Percentiles rank a stretch among this genome's conserved stretches.
These are phyloP conservation scores for Hypoxylon fuscum DNA, from an alignment of 495 filamentous ascomycete species.

Conservation along the genomic window DNA sequence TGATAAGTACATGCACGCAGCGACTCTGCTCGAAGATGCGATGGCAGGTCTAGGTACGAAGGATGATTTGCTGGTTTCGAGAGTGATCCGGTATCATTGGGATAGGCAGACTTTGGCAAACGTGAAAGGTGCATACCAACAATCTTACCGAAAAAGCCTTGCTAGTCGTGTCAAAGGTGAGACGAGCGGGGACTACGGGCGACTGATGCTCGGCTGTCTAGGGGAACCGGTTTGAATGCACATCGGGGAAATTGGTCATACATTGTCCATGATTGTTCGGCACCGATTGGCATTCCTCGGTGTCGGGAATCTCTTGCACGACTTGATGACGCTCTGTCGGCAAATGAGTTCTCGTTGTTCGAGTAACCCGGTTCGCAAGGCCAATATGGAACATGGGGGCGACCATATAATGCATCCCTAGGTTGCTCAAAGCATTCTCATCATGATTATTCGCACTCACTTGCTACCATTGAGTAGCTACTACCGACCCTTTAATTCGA, in stretches of 20 bases:
- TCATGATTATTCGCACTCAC: background rate
- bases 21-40: conserved; percentile 77
- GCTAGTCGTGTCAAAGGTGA: conserved; percentile 75
- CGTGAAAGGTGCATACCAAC: conserved; percentile 76
- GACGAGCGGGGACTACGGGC: conserved; percentile 87
- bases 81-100: conserved; percentile 84
- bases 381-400: too few species aligned
- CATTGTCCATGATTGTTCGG: background rate
- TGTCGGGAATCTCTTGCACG: background rate
- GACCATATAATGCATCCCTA: too few species aligned
- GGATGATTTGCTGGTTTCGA: conserved; percentile 76
- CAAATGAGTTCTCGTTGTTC: background rate
- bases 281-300: too few species aligned
- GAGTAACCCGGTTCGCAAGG: too few species aligned
- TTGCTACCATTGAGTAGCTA: background rate
- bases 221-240: conserved; percentile 44
- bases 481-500: background rate
- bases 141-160: conserved; percentile 69
- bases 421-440: background rate
- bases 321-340: conserved; percentile 7
- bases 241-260: background rate
- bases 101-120: conserved; percentile 72
- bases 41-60: conserved; percentile 91
- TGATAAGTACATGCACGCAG: conserved; percentile 85
- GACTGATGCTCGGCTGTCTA: conserved; percentile 67